phyloP scores from a whole-genome alignment of 108 stramenopile species.

The Cyclotella kingstonii region DNA sequence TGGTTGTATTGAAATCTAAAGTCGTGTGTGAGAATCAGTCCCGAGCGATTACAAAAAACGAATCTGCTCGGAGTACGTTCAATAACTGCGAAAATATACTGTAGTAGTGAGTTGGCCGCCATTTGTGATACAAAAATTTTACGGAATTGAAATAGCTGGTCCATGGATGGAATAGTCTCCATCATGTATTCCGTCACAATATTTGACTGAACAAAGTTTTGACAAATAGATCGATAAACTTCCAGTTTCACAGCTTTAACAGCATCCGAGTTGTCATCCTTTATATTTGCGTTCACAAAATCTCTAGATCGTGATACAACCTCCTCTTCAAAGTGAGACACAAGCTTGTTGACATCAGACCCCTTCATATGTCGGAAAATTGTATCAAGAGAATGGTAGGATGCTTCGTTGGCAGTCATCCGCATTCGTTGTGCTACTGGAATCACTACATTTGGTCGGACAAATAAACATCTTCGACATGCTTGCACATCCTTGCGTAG shows the following conservation, averaged over 20 bases:
- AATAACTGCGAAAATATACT: constrained; percentile 69
- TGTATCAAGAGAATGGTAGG: constrained; percentile 63
- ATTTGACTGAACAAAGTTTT: constrained; percentile 35
- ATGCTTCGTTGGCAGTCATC: constrained; percentile 59
- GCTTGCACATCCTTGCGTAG: constrained; percentile 54
- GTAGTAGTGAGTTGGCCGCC: constrained; percentile 77
- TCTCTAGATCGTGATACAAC: constrained; percentile 26
- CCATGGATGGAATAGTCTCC: constrained; percentile 37
- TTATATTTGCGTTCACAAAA: constrained; percentile 10
- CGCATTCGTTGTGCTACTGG: constrained; percentile 84
- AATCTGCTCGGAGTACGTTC: constrained; percentile 76
- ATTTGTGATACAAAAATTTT: constrained; percentile 71
- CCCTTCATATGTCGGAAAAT: constrained; percentile 34
- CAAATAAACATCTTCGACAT: constrained; percentile 57
- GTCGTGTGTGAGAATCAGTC: constrained; percentile 63
- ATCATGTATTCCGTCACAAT: constrained; percentile 53
- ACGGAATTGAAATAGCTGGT: constrained; percentile 66
- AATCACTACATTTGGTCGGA: constrained; percentile 74
- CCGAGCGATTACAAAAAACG: constrained; percentile 53
- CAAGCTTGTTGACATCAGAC: constrained; percentile 9
- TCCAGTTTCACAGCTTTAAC: constrained; percentile 45
- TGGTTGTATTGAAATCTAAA: constrained; percentile 84
- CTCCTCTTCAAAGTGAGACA: constrained; percentile 30
- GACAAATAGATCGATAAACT: constrained; percentile 54
- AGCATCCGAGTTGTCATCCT: constrained; percentile 13